Percentiles rank a stretch among this genome's conserved stretches.
Conservation (phyloP, 2,329 filamentous ascomycete genomes). For the Epicoccum sorghinum region DNA sequence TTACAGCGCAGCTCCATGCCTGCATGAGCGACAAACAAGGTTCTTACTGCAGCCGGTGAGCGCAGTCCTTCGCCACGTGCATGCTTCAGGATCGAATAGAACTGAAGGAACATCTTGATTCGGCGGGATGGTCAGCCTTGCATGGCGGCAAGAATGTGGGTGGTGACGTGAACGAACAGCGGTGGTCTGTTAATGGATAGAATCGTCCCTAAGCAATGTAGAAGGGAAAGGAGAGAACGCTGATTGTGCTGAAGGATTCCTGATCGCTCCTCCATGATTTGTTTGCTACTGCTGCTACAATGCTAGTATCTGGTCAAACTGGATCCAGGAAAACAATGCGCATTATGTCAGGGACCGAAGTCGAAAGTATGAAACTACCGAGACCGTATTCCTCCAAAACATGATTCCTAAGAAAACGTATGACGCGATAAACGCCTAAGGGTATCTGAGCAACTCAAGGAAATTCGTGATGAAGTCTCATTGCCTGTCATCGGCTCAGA, state of each 20-base stretch:
- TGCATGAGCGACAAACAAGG: background rate
- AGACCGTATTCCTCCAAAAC: background rate
- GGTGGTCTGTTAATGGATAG: too few relatives aligned
- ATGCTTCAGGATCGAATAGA: background rate
- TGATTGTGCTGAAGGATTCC: background rate
- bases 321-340: background rate
- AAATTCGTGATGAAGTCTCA: background rate
- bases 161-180: too few relatives aligned
- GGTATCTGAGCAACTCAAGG: conserved; percentile 6
- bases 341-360: background rate
- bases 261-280: too few relatives aligned
- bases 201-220: too few relatives aligned
- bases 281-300: background rate
- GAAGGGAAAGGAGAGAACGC: too few relatives aligned
- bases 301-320: background rate
- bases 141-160: background rate
- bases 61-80: background rate
- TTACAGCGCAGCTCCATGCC: background rate
- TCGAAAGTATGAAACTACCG: background rate
- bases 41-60: conserved; percentile 7
- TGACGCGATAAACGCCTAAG: background rate
- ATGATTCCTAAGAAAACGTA: background rate
- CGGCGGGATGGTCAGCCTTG: background rate
- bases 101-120: background rate
- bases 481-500: too few relatives aligned